Conservation (phyloP, 345 rosid species). For the Clarkia xantiana region DNA sequence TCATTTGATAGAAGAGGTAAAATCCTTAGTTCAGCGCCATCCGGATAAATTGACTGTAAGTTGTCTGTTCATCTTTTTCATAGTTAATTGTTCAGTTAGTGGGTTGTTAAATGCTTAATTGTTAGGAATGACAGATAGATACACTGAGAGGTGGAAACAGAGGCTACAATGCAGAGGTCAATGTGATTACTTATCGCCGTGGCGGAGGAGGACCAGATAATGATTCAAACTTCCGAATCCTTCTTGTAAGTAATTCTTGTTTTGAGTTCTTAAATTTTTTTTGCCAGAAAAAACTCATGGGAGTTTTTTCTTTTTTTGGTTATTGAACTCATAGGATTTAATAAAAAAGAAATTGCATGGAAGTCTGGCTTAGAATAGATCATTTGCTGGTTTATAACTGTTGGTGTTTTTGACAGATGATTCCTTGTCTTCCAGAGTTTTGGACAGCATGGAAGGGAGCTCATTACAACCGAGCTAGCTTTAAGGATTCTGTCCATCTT, state of each 20-base stretch:
- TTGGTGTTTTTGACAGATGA: constrained; percentile 84
- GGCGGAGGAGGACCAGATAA: constrained; percentile 29
- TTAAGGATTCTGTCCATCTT: constrained; percentile 62
- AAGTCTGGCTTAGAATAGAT: constrained; percentile 6
- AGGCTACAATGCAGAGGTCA: constrained; percentile 58
- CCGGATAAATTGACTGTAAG: constrained; percentile 29
- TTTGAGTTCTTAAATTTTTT: neutral
- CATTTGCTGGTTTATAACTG: constrained; percentile 34
- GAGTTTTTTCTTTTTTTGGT: neutral
- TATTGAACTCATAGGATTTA: too few relatives aligned
- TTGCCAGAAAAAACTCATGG: neutral
- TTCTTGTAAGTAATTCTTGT: constrained; percentile 55
- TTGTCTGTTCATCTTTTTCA: neutral
- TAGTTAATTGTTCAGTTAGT: neutral
- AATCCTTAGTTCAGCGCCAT: constrained; percentile 24
- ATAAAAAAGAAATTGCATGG: too few relatives aligned
- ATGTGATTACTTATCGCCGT: constrained; percentile 51
- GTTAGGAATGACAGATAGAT: constrained; percentile 33
- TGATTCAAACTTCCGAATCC: constrained; percentile 68
- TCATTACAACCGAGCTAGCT: constrained; percentile 84
- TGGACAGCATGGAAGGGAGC: constrained; percentile 99
- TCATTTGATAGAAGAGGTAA: constrained; percentile 26
- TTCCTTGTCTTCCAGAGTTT: constrained; percentile 99
- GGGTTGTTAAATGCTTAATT: too few relatives aligned
- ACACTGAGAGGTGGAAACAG: constrained; percentile 41